A percentile compares a stretch with the other conserved stretches of the same genome.
phyloP scores from a whole-genome alignment of 2,329 filamentous ascomycete species.

The Exophiala bonariae region DNA sequence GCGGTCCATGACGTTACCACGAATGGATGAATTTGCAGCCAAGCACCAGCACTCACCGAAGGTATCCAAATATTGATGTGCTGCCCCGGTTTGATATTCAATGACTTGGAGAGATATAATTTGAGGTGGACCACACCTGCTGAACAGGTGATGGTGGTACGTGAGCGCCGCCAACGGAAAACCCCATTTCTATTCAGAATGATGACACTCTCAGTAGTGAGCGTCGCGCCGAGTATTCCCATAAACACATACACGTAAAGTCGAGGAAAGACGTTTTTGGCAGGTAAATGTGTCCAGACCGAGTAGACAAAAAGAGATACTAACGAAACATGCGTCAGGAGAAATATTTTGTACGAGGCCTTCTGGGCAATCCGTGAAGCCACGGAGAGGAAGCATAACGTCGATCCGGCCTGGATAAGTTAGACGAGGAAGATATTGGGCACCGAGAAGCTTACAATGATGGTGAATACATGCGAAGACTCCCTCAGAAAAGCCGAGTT shows the following conservation, averaged over 20 bases:
- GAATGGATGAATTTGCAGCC: constrained; percentile 31
- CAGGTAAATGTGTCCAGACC: constrained; percentile 1
- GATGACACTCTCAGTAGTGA: no score
- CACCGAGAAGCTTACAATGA: constrained; percentile 2
- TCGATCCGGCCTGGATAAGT: no score
- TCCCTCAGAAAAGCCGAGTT: neutral
- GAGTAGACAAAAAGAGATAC: neutral
- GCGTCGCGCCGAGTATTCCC: no score
- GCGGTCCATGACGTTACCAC: constrained; percentile 31
- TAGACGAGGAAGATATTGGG: no score
- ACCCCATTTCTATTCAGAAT: no score
- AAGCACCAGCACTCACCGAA: constrained; percentile 20
- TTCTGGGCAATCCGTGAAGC: no score
- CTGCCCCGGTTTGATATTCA: constrained; percentile 19
- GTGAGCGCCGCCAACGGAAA: no score
- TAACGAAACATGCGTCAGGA: neutral
- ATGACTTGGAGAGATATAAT: constrained; percentile 5
- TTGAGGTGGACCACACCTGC: no score
- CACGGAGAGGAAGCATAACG: no score
- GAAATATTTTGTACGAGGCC: constrained; percentile 7
- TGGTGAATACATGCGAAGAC: neutral
- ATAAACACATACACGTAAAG: neutral
- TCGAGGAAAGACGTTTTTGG: neutral
- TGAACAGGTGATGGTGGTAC: no score
- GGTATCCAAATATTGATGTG: constrained; percentile 24